phyloP scores from a whole-genome alignment of 139 green algal genomes.

The Astrephomene gubernaculifera region DNA sequence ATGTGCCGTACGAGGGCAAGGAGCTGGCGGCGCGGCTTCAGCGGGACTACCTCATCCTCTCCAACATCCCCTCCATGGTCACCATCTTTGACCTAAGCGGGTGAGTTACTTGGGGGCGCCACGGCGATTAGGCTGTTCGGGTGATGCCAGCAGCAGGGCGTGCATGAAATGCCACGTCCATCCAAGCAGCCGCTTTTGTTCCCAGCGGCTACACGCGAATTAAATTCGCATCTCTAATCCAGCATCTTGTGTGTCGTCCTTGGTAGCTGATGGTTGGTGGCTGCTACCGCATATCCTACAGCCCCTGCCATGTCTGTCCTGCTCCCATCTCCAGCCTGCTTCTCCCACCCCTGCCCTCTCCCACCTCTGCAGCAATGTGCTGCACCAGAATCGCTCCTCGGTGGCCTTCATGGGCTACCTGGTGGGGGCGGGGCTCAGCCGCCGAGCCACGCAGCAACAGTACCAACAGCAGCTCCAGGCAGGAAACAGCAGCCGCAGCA shows the following conservation, averaged over 20 bases:
- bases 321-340: background rate
- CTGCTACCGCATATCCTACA: too few relatives aligned
- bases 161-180: too few relatives aligned
- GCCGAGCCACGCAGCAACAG: background rate
- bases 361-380: background rate
- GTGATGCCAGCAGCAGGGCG: too few relatives aligned
- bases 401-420: constrained; percentile 19
- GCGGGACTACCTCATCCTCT: constrained; percentile 48
- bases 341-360: background rate
- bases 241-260: too few relatives aligned
- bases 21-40: constrained; percentile 50
- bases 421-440: constrained; percentile 4
- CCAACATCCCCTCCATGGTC: constrained; percentile 42
- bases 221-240: too few relatives aligned
- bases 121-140: too few relatives aligned
- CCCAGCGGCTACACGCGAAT: too few relatives aligned
- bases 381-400: constrained; percentile 35
- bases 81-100: constrained; percentile 11
- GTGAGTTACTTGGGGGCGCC: too few relatives aligned
- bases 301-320: too few relatives aligned
- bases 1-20: constrained; percentile 49
- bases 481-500: background rate
- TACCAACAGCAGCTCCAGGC: background rate
- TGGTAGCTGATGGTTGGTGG: too few relatives aligned
- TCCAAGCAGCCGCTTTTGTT: too few relatives aligned